Percentiles rank a stretch among this genome's conserved stretches.
phyloP scores from a whole-genome alignment of 192 early-diverging fungal species.

The Geosiphon pyriformis region DNA sequence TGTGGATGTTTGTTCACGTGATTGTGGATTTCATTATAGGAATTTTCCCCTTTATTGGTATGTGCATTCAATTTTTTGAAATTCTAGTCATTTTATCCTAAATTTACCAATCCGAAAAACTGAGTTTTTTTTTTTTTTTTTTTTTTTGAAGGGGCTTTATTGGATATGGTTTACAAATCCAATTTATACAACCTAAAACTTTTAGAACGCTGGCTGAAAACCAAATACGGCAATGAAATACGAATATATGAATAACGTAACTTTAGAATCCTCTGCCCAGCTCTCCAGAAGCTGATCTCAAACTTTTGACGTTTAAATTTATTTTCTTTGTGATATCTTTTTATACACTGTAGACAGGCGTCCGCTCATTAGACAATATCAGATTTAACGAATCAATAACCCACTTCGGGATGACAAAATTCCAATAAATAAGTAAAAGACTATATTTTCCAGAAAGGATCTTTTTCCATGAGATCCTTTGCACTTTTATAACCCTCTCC shows the following conservation, averaged over 20 bases:
- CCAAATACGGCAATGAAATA: slow-evolving; percentile 3
- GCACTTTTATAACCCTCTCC: slow-evolving; percentile 3
- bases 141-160: neutral
- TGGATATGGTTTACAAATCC: slow-evolving; percentile 11
- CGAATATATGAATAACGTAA: neutral
- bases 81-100: neutral
- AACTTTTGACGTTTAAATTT: no score
- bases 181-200: slow-evolving; percentile 14
- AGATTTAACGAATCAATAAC: no score
- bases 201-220: neutral
- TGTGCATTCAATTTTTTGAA: no score
- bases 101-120: neutral
- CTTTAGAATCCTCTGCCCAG: no score
- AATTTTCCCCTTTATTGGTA: slow-evolving; percentile 7
- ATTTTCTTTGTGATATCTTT: no score
- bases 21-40: slow-evolving; percentile 1
- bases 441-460: slow-evolving; percentile 7
- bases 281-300: no score
- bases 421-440: no score
- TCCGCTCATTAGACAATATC: no score
- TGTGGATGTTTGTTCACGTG: slow-evolving; percentile 1
- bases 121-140: neutral
- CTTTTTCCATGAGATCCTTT: neutral
- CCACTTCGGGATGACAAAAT: no score
- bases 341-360: no score